Base-by-base conservation (phyloP, 345 rosid genomes). In the Alliaria petiolata region DNA sequence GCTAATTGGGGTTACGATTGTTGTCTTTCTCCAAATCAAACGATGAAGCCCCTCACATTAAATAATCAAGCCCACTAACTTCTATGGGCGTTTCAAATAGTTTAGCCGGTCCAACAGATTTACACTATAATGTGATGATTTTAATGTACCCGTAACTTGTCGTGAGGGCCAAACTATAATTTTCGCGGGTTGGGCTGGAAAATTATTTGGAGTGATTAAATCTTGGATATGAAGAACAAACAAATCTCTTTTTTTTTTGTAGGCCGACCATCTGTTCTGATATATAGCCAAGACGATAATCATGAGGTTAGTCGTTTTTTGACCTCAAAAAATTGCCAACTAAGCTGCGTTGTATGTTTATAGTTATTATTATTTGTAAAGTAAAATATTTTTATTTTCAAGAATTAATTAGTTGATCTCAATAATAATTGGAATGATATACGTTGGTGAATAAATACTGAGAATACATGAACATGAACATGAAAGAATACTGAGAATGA, bases 401-500 rank as follows among this genome's bases (percentile, higher is more conserved):
- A 69, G 46, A 55, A 31, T 20, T 42, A 39, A 3, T 43, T 31
- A 52, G 20, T 39, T 28, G 22, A n/a, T n/a, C n/a, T n/a, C n/a
- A n/a, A n/a, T n/a, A n/a, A n/a, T 28, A 15, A 44, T 17, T 34
- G 25, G 12, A 14, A 30, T 40, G 26, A n/a, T n/a, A n/a, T n/a
- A n/a, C n/a, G n/a, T 65, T 58, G 61, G 66, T 47, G 57, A 65
- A 19, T 19, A 45, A 52, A 17, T 36, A 14, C n/a, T 34, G 28
- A 57, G 44, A 5, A 55, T 85, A 30, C 89, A 83, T 54, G 96
- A 86, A 30, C n/a, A n/a, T n/a, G n/a, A n/a, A n/a, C 89, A 83
- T 28, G 96, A 86, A 74, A 86, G 96, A 83, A 34, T 91, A 12
- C 76, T 88, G 46, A 85, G 62, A 62, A 88, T 49, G 40, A 89